Evolutionary conservation across 768 basidiomycete species (phyloP), one percentile per base, ranked within the genome.

Genomic region (Lentinula detonsa): DNA sequence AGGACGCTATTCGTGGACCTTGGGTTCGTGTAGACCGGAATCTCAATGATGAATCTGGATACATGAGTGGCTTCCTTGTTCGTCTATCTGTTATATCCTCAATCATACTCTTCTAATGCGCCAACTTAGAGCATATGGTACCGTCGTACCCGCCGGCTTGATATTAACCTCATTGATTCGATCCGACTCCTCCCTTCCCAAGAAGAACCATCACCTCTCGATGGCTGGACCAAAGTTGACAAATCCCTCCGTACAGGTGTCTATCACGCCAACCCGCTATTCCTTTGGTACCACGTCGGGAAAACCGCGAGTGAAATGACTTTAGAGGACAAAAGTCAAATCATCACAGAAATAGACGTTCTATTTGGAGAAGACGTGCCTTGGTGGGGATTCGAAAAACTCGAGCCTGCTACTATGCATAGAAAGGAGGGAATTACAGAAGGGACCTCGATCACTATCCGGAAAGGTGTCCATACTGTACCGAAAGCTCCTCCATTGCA

Each of bases 281-380:
- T 77, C 69, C 67, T 96, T 18, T 97, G 93, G 92, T 95, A 93
- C 74, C 81, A 81, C 64, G 72, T 79, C 8, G 87, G 85, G 6
- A 89, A 90, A 67, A 83, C 87, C 1, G 74, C 84, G 40, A 75
- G 74, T 15, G 78, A 86, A 21, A 85, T 91, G 83, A 76, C 73
- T n/a, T 57, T 76, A 8, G 79, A 80, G 43, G 83, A 89, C 65
- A 78, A 80, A 62, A 69, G 77, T 37, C 76, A 87, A 46, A 74
- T 94, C 28, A 84, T 98, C 67, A 98, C 95, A 0, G 95, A 98
- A 71, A 63, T 98, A n/a, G 95, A 98, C 68, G 80, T 98, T 3
- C 73, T 93, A 0, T 97, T 85, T 68, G 96, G 96, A 4, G 87
- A 93, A 60, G 89, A 87, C 57, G 78, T 81, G 7, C 85, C 93